Evolutionary conservation across 768 basidiomycete species (phyloP).

Genomic region (Cystobasidiopsis lactophilus): DNA sequence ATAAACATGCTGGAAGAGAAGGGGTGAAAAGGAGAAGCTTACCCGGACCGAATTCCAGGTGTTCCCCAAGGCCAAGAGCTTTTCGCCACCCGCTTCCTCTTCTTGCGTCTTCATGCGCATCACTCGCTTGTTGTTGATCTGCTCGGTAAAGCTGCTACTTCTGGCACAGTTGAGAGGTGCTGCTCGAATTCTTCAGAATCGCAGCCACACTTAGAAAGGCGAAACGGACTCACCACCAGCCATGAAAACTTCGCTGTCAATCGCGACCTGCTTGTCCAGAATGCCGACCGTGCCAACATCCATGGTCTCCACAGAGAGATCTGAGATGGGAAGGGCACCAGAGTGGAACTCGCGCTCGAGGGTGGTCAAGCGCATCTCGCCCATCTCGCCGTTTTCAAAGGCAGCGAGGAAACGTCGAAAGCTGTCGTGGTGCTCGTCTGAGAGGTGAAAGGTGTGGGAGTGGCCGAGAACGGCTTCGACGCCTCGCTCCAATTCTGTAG

Average conservation of each 20-base stretch:
- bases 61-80: no score
- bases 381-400: constrained; percentile 30
- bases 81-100: no score
- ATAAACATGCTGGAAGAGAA: no score
- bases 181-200: no score
- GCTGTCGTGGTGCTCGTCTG: constrained; percentile 30
- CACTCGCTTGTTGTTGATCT: constrained; percentile 27
- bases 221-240: constrained; percentile 29
- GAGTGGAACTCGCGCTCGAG: constrained; percentile 25
- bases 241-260: constrained; percentile 33
- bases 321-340: constrained; percentile 8
- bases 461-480: constrained; percentile 4
- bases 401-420: constrained; percentile 29
- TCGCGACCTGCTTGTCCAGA: constrained; percentile 36
- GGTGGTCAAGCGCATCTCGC: constrained; percentile 30
- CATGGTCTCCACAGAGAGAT: constrained; percentile 12
- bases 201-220: no score
- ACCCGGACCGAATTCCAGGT: no score
- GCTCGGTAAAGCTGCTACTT: constrained; percentile 34
- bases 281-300: constrained; percentile 37
- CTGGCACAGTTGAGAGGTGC: constrained; percentile 18
- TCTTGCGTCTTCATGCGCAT: no score
- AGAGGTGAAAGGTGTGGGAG: constrained; percentile 32
- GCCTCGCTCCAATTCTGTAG: constrained; percentile 9
- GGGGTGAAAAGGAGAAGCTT: no score